These are phyloP conservation scores for Mallotus nudiflorus DNA, from an alignment of 345 rosid genomes.

Conservation along the genomic window DNA sequence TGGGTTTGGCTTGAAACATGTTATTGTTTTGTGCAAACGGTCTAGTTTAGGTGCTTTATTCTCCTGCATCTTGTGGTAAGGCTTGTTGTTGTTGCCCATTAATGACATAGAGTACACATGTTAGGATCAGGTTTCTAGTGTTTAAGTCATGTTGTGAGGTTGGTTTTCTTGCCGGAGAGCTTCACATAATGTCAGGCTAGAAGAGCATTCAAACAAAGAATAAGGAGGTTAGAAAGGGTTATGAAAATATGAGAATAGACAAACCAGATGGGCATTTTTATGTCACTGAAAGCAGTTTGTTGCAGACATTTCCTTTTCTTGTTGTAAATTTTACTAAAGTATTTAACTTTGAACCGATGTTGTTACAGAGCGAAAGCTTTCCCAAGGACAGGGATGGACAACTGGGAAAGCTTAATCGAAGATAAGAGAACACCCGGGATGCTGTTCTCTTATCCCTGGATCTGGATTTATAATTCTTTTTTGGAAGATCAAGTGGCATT, in stretches of 20 bases:
- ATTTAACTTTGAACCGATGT: background rate
- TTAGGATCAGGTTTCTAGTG: background rate
- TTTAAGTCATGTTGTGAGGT: background rate
- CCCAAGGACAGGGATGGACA: conserved; percentile 6
- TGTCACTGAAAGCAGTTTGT: background rate
- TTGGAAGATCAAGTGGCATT: conserved; percentile 15
- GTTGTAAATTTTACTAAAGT: background rate
- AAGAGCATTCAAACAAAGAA: no score
- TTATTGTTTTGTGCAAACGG: background rate
- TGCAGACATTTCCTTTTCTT: background rate
- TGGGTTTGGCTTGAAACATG: background rate
- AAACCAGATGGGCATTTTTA: background rate
- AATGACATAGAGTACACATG: no score
- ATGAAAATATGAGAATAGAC: background rate
- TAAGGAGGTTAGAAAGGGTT: background rate
- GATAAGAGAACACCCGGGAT: background rate
- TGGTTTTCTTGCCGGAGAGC: background rate
- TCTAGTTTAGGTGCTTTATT: background rate
- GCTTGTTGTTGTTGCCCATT: no score
- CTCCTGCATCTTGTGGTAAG: no score
- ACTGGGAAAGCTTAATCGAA: background rate
- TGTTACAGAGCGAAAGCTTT: conserved; percentile 21
- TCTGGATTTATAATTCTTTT: background rate
- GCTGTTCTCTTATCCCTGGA: background rate
- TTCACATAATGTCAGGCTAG: no score